Evolutionary conservation across 257 asterid species (phyloP), one percentile per base, ranked within the genome.

Genomic region (Catharanthus roseus): DNA sequence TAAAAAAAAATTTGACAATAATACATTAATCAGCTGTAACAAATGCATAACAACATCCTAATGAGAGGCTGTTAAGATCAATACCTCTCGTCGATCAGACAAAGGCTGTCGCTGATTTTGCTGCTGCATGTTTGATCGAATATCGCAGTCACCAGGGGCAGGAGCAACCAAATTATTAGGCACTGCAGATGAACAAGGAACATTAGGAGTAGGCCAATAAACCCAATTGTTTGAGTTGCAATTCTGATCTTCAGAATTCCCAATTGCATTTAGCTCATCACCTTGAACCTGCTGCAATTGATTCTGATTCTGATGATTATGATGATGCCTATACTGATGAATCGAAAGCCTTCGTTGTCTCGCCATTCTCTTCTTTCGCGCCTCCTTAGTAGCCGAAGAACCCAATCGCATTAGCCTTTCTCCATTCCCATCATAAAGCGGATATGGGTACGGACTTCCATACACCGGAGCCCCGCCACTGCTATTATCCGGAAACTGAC

Each of bases 281-380:
- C 29, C 33, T 38, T 42, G n/a, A n/a, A n/a, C n/a, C n/a, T n/a
- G n/a, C n/a, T n/a, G 68, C 51, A 58, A 65, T 54, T 68, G 78
- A 36, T 6, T 56, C 31, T 72, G 78, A 38, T 41, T 68, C 10
- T 61, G 36, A n/a, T 67, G 57, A 19, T 81, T 87, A 38, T 39
- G 77, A 0, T 82, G 74, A 56, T 66, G 78, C 3, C 8, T 3
- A 73, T 70, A 79, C 31, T 85, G 95, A 76, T 84, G 87, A 4
- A 82, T 21, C 19, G 84, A 73, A 1, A 85, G 67, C 62, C 85
- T 63, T 69, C 93, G 74, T 44, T 95, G 97, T 6, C 97, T 85
- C 4, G 96, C 97, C 98, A 95, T 95, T 76, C 99, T 80, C 56
- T 87, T 95, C 91, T 91, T 91, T 78, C 99, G 71, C 0, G 99